phyloP scores from a whole-genome alignment of 192 early-diverging fungal genomes.

The Thoreauomyces humboldtii region DNA sequence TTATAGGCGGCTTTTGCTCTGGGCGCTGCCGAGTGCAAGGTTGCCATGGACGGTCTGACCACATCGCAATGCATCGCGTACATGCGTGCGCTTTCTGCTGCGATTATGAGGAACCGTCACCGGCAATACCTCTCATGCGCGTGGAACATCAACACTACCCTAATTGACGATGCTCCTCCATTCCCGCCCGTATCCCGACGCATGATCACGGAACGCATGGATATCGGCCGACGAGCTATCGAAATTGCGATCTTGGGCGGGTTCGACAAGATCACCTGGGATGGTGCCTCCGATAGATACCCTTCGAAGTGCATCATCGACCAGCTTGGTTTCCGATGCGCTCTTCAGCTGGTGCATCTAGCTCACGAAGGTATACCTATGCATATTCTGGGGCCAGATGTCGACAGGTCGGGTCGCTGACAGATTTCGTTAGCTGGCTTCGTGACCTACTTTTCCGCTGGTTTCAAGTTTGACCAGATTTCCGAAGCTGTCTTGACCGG shows the following conservation, averaged over 20 bases:
- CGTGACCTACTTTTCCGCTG: constrained; percentile 11
- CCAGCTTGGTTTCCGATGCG: not conserved
- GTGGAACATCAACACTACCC: not conserved
- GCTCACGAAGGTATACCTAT: constrained; percentile 4
- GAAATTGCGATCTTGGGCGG: constrained; percentile 1
- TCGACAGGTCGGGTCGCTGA: no score
- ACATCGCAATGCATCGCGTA: constrained; percentile 2
- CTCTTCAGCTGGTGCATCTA: not conserved
- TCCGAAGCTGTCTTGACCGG: not conserved
- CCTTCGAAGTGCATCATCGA: constrained; percentile 10
- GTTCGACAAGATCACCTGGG: constrained; percentile 11
- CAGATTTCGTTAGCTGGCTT: constrained; percentile 13
- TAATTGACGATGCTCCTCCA: not conserved
- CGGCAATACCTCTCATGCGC: constrained; percentile 7
- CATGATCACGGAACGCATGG: not conserved
- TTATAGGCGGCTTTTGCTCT: not conserved
- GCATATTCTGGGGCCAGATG: no score
- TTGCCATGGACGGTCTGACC: constrained; percentile 10
- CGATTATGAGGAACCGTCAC: not conserved
- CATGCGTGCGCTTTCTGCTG: not conserved
- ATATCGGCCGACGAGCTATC: constrained; percentile 7
- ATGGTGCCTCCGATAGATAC: constrained; percentile 1
- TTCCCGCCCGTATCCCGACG: not conserved
- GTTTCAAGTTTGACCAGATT: constrained; percentile 10
- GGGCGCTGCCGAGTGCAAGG: constrained; percentile 6